Conservation (phyloP, 2,329 filamentous ascomycete species). For the Fusarium sororula region DNA sequence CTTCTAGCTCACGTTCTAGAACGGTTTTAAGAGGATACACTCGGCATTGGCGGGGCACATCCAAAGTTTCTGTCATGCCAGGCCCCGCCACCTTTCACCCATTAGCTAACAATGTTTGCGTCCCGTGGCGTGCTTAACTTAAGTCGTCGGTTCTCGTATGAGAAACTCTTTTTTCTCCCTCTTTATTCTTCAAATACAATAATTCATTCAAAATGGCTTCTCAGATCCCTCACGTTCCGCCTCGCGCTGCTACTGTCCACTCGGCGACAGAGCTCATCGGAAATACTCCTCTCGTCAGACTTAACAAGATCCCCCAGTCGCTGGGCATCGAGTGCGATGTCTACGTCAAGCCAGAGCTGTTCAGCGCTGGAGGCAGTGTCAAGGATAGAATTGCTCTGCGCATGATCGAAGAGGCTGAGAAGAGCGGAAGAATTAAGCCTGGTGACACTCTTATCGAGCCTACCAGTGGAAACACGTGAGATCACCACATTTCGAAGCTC, state of each 20-base stretch:
- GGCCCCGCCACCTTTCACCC: conserved; percentile 16
- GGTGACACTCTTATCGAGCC: conserved; percentile 98
- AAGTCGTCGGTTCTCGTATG: conserved; percentile 24
- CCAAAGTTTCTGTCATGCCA: conserved; percentile 25
- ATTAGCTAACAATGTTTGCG: conserved; percentile 27
- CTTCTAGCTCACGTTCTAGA: conserved; percentile 25
- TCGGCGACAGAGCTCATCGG: conserved; percentile 89
- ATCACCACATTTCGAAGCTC: not conserved
- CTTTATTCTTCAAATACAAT: not conserved
- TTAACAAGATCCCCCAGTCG: conserved; percentile 93
- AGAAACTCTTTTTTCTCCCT: conserved; percentile 1
- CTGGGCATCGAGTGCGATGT: conserved; percentile 89
- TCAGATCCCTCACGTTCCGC: conserved; percentile 45
- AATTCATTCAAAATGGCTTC: conserved; percentile 35
- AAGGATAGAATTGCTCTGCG: conserved; percentile 95
- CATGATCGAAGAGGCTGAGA: conserved; percentile 97
- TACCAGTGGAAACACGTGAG: conserved; percentile 90
- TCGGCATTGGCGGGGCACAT: conserved; percentile 44
- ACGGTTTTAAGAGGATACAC: conserved; percentile 37
- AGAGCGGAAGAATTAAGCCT: conserved; percentile 90
- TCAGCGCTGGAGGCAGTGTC: conserved; percentile 93
- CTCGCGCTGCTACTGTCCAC: conserved; percentile 54
- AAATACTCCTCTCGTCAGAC: conserved; percentile 91
- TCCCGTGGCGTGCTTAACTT: conserved; percentile 42
- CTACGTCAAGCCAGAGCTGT: conserved; percentile 91